Conservation (phyloP, 768 basidiomycete genomes). For the Naganishia vaughanmartiniae region DNA sequence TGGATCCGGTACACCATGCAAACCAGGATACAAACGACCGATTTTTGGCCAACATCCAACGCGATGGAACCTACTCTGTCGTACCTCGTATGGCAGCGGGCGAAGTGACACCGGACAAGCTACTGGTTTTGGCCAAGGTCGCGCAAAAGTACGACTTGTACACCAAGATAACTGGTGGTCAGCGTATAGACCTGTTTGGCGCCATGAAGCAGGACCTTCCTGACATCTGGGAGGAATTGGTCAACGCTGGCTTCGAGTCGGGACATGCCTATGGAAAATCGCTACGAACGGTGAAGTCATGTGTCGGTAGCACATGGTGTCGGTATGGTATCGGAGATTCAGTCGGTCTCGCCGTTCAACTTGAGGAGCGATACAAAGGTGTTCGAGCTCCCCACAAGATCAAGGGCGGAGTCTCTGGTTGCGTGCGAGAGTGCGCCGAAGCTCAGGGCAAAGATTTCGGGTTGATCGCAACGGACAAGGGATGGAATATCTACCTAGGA, state of each 20-base stretch:
- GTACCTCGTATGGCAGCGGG: conserved; percentile 70
- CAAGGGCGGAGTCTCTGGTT: conserved; percentile 74
- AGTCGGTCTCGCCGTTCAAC: conserved; percentile 67
- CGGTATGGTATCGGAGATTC: conserved; percentile 72
- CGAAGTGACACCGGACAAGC: conserved; percentile 67
- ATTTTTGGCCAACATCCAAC: conserved; percentile 70
- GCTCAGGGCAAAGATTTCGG: conserved; percentile 74
- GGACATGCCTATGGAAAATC: conserved; percentile 72
- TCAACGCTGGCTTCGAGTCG: conserved; percentile 68
- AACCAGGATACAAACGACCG: conserved; percentile 72
- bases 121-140: conserved; percentile 65
- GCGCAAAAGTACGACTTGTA: conserved; percentile 68
- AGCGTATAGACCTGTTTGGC: conserved; percentile 70
- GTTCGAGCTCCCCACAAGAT: conserved; percentile 54
- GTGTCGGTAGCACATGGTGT: conserved; percentile 66
- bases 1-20: conserved; percentile 64
- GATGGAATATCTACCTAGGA: conserved; percentile 73
- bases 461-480: conserved; percentile 72
- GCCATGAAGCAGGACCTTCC: conserved; percentile 69
- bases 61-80: conserved; percentile 65
- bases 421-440: conserved; percentile 73
- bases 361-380: conserved; percentile 71
- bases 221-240: conserved; percentile 64
- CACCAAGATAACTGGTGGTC: conserved; percentile 61
- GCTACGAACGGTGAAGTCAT: conserved; percentile 71